A percentile compares a stretch with the other conserved stretches of the same genome.
Evolutionary conservation across 768 basidiomycete genomes (phyloP).

Genomic region (Agrocybe chaxingu): DNA sequence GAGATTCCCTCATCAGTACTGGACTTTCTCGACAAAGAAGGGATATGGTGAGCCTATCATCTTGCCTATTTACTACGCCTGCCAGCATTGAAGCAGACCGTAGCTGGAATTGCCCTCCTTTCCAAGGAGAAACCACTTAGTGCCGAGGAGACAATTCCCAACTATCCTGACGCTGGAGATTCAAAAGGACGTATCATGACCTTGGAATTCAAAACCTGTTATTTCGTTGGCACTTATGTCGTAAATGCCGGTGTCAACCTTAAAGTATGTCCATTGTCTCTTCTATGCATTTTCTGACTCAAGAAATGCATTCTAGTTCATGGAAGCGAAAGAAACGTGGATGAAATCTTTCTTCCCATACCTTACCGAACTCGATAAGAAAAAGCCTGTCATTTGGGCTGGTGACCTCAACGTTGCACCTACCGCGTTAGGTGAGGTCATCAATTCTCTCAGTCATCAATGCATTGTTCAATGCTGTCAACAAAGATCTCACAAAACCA

Average conservation of each 20-base stretch:
- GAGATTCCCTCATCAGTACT: constrained; percentile 69
- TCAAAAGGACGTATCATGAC: constrained; percentile 80
- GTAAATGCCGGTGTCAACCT: constrained; percentile 77
- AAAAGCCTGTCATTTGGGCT: constrained; percentile 85
- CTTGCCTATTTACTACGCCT: background rate
- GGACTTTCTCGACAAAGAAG: constrained; percentile 78
- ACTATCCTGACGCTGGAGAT: constrained; percentile 59
- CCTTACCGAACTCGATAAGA: constrained; percentile 66
- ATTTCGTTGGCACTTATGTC: constrained; percentile 78
- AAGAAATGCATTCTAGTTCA: constrained; percentile 44
- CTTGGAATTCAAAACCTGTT: constrained; percentile 71
- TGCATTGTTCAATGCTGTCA: background rate
- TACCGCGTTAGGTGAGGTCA: constrained; percentile 57
- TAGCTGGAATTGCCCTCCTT: constrained; percentile 80
- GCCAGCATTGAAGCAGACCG: background rate
- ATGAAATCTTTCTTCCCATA: constrained; percentile 73
- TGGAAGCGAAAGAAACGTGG: constrained; percentile 78
- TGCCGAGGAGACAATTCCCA: constrained; percentile 66
- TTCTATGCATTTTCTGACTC: background rate
- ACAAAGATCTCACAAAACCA: constrained; percentile 62
- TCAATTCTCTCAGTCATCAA: background rate
- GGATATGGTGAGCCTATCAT: constrained; percentile 55
- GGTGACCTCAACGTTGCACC: constrained; percentile 89
- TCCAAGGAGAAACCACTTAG: constrained; percentile 73
- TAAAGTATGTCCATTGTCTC: constrained; percentile 46